These are phyloP conservation scores for Phytopythium ostracodes DNA, from an alignment of 352 stramenopile genomes.

Conservation along the genomic window DNA sequence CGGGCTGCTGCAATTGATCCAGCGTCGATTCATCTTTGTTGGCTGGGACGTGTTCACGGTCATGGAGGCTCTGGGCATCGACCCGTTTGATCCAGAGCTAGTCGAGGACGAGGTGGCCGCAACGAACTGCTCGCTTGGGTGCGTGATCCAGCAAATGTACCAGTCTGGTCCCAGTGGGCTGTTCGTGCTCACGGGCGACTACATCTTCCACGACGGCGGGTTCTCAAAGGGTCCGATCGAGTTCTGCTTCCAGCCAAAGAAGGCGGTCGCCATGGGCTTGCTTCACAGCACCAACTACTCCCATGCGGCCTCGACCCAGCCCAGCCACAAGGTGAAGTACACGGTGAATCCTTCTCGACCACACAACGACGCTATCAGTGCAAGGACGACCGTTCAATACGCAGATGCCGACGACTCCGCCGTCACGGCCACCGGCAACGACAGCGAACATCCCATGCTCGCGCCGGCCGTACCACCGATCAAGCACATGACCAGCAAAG, in stretches of 20 bases:
- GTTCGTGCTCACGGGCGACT: constrained; percentile 24
- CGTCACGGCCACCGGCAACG: not conserved
- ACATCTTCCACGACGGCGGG: constrained; percentile 26
- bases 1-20: constrained; percentile 37
- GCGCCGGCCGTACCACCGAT: not conserved
- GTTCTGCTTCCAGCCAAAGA: constrained; percentile 22
- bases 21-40: constrained; percentile 42
- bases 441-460: not conserved
- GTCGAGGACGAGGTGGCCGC: constrained; percentile 7
- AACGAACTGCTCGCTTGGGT: constrained; percentile 22
- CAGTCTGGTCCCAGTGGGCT: constrained; percentile 21
- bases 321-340: constrained; percentile 2
- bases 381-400: not conserved
- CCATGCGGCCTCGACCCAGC: not conserved
- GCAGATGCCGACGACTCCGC: not conserved
- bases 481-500: constrained; percentile 10
- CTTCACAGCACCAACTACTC: constrained; percentile 8
- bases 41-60: constrained; percentile 44
- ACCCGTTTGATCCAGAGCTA: constrained; percentile 13
- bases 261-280: constrained; percentile 20
- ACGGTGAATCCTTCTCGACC: not conserved
- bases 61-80: constrained; percentile 31
- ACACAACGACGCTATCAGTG: not conserved
- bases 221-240: constrained; percentile 18
- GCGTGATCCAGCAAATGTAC: constrained; percentile 28